Conservation (phyloP, 805 yeast genomes). For the Diddensiella transvaalensis region DNA sequence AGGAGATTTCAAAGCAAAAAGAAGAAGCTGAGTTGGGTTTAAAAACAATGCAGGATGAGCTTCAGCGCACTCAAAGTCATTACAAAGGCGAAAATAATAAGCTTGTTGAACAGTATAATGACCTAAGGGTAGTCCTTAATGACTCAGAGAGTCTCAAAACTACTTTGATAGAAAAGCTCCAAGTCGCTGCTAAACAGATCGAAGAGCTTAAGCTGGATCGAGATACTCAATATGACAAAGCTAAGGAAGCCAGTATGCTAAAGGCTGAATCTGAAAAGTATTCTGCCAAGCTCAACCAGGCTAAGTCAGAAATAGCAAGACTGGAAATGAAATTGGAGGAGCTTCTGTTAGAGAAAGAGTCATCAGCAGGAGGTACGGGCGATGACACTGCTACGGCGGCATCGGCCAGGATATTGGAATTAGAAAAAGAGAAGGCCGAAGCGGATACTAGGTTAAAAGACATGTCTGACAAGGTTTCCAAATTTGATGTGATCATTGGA, state of each 20-base stretch:
- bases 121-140: slow-evolving; percentile 26
- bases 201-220: slow-evolving; percentile 25
- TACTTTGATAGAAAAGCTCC: slow-evolving; percentile 45
- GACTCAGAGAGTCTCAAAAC: slow-evolving; percentile 35
- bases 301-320: not conserved
- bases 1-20: slow-evolving; percentile 22
- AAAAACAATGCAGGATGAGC: slow-evolving; percentile 6
- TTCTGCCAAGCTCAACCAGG: not conserved
- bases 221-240: not conserved
- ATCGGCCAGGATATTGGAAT: not conserved
- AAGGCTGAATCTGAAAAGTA: slow-evolving; percentile 10
- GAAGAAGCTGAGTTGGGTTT: not conserved
- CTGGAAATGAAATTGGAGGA: slow-evolving; percentile 2
- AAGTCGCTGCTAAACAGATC: slow-evolving; percentile 39
- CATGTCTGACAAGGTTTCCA: not conserved
- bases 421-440: slow-evolving; percentile 2
- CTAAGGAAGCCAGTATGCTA: not conserved
- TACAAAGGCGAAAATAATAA: slow-evolving; percentile 24
- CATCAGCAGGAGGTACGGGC: too few species aligned
- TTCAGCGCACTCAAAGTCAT: slow-evolving; percentile 8
- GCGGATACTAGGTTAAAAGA: not conserved
- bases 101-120: slow-evolving; percentile 22
- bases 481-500: not conserved
- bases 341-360: too few species aligned
- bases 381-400: too few species aligned